Conservation (phyloP, 2,329 filamentous ascomycete species). For the Fusarium odoratissimum region DNA sequence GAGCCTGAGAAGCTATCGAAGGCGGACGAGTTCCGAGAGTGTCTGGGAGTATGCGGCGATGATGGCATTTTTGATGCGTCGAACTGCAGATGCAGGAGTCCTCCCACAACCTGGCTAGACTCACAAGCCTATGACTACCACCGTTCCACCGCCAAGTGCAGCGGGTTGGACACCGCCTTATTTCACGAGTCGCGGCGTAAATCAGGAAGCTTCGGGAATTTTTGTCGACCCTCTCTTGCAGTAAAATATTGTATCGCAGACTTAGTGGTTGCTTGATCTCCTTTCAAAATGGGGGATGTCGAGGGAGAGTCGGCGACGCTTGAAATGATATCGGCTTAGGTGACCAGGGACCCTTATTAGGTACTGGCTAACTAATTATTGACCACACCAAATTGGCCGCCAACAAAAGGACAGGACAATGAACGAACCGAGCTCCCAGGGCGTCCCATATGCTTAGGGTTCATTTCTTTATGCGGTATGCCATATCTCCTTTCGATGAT, state of each 20-base stretch:
- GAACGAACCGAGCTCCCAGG: slow-evolving; percentile 19
- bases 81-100: slow-evolving; percentile 15
- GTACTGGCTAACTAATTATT: slow-evolving; percentile 29
- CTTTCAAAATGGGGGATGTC: slow-evolving; percentile 36
- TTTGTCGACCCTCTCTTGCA: not conserved
- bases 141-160: slow-evolving; percentile 29
- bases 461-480: not conserved
- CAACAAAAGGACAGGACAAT: slow-evolving; percentile 18
- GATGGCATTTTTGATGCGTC: slow-evolving; percentile 47
- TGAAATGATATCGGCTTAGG: slow-evolving; percentile 42
- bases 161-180: slow-evolving; percentile 8
- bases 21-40: slow-evolving; percentile 68
- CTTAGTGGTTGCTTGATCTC: slow-evolving; percentile 24
- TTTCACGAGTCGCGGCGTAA: not conserved
- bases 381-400: slow-evolving; percentile 39
- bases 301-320: slow-evolving; percentile 37
- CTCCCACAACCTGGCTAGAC: slow-evolving; percentile 18
- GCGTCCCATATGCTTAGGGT: not conserved
- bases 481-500: not conserved
- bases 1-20: slow-evolving; percentile 62
- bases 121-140: slow-evolving; percentile 28
- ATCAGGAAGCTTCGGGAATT: not conserved
- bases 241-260: slow-evolving; percentile 13
- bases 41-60: slow-evolving; percentile 67
- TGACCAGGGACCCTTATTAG: slow-evolving; percentile 41